Evolutionary conservation across 1,284 basidiomycete genomes (phyloP).

Genomic region (Sporisorium exsertum): DNA sequence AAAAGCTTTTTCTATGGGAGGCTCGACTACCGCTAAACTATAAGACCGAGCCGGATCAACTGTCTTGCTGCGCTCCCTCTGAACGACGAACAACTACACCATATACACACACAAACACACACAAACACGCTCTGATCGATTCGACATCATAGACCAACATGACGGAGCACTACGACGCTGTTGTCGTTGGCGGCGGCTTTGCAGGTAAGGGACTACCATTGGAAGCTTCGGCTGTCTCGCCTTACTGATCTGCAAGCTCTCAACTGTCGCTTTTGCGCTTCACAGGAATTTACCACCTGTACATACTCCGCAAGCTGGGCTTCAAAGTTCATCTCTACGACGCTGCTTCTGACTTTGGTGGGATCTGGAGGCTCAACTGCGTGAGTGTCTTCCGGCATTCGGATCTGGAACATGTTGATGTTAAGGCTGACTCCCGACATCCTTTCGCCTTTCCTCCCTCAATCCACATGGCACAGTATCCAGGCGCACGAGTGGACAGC

Average conservation of each 20-base stretch:
- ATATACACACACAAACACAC: neutral
- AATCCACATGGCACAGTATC: constrained; percentile 20
- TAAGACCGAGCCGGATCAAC: neutral
- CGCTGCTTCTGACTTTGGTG: constrained; percentile 51
- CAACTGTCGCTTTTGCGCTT: constrained; percentile 2
- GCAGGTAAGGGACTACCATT: constrained; percentile 28
- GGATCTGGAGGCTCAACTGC: constrained; percentile 49
- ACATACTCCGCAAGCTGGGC: constrained; percentile 43
- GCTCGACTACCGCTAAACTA: neutral
- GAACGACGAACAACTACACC: neutral
- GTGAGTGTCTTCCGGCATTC: constrained; percentile 15
- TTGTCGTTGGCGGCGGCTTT: constrained; percentile 51
- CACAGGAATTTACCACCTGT: constrained; percentile 44
- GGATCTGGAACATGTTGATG: too few species aligned
- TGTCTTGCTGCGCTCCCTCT: neutral
- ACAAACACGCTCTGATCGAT: neutral
- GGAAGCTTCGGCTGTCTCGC: neutral
- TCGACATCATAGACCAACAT: constrained; percentile 12
- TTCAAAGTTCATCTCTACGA: constrained; percentile 52
- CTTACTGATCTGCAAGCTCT: neutral
- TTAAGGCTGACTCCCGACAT: too few species aligned
- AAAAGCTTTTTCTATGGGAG: neutral
- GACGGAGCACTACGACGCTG: constrained; percentile 46
- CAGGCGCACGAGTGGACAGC: constrained; percentile 52
- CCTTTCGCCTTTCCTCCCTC: neutral